Base-by-base conservation (phyloP, 768 basidiomycete species). In the Macrolepiota fuliginosa region DNA sequence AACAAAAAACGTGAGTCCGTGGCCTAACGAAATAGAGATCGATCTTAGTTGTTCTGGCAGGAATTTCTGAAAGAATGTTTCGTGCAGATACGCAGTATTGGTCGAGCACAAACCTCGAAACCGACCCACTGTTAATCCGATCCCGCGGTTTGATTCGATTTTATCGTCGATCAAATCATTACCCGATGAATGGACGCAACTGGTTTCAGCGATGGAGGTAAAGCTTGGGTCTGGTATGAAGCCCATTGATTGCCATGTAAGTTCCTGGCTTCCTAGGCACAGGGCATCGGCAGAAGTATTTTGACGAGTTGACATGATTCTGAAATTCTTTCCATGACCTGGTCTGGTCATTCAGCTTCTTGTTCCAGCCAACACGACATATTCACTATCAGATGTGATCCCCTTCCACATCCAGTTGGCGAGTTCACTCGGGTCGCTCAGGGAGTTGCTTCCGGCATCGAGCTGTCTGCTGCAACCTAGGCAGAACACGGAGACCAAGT, bases 171-270 rank as follows among this genome's bases (percentile, higher is more conserved):
- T 88, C 61, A 87, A 87, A 66, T 70, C 76, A 0, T 70, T 76
- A 1, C 85, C 86, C 4, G 83, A 85, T 54, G 87, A 87, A 65
- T 88, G 85, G 85, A 72, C 73, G 54, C 81, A 87, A 67, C 69
- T 81, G n/a, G 62, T 78, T 59, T 61, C 78, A 64, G 66, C 66
- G 57, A 69, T 84, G 72, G 64, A 71, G 51, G 68, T 71, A 37
- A 71, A 76, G 22, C 69, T 68, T 35, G 69, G 68, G 13, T 65
- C 77, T 4, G 65, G 64, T 2, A 64, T 77, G 56, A 70, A 73
- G 45, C 76, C 79, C 15, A 74, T 81, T 22, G 77, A 83, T 66
- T 85, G 83, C 66, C 78, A 84, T 69, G 86, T 86, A 66, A 65
- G 82, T 72, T 32, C 29, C 7, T 32, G 24, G 61, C 24, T 24